Evolutionary conservation across 2,329 filamentous ascomycete genomes (phyloP).

Genomic region (Aspergillus puulaauensis): DNA sequence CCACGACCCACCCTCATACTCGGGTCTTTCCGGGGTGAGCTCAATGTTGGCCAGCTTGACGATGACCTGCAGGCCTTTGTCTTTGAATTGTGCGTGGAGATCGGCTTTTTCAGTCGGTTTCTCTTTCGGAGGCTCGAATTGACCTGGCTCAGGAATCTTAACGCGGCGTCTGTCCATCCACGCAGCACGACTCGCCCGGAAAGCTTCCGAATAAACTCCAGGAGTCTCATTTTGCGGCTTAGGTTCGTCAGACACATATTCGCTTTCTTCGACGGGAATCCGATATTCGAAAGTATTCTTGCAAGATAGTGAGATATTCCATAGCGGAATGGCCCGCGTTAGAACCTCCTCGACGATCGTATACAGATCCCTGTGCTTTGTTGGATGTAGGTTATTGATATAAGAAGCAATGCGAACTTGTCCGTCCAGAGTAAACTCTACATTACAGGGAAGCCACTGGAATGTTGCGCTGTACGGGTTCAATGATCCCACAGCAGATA

Average conservation of each 20-base stretch:
- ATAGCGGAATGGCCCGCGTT: slow-evolving; percentile 44
- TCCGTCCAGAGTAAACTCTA: slow-evolving; percentile 24
- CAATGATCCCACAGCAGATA: background rate
- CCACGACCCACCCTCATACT: slow-evolving; percentile 48
- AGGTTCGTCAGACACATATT: slow-evolving; percentile 1
- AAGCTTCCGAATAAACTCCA: background rate
- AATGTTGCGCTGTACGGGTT: slow-evolving; percentile 30
- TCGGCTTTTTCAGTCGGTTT: background rate
- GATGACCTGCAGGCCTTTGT: slow-evolving; percentile 46
- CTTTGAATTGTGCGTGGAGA: background rate
- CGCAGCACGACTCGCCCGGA: background rate
- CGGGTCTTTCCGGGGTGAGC: slow-evolving; percentile 58
- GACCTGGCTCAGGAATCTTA: background rate
- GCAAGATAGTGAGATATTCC: slow-evolving; percentile 38
- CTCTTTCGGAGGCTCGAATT: background rate
- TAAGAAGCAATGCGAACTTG: slow-evolving; percentile 37
- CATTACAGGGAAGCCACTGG: slow-evolving; percentile 50
- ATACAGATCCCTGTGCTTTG: slow-evolving; percentile 34
- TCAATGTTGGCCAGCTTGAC: slow-evolving; percentile 65
- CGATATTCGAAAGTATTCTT: background rate
- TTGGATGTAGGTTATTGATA: slow-evolving; percentile 47
- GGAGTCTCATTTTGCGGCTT: background rate
- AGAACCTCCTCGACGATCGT: slow-evolving; percentile 39
- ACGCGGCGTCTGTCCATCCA: background rate
- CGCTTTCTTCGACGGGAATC: slow-evolving; percentile 10